Conservation (phyloP, 2,329 filamentous ascomycete genomes). For the Paraphaeosphaeria minitans region DNA sequence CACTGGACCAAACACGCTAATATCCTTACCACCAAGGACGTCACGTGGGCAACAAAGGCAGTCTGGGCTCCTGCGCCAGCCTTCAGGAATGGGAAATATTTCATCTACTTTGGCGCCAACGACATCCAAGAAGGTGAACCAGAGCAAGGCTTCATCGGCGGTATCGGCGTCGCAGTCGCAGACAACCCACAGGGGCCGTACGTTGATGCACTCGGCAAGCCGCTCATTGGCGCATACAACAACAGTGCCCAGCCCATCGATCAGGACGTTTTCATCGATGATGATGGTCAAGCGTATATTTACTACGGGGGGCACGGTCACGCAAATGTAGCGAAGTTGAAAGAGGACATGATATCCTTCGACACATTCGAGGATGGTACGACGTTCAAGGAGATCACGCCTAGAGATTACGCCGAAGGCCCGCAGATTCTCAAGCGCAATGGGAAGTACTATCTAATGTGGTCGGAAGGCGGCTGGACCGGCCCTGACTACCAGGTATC, state of each 20-base stretch:
- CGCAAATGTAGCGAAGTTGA: constrained; percentile 13
- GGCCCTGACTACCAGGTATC: constrained; percentile 11
- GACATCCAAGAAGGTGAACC: constrained; percentile 12
- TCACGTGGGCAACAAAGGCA: constrained; percentile 11
- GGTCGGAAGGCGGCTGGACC: constrained; percentile 12
- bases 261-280: constrained; percentile 14
- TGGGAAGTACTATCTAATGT: constrained; percentile 16
- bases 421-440: constrained; percentile 12
- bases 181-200: constrained; percentile 10
- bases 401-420: constrained; percentile 9
- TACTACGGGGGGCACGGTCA: constrained; percentile 12
- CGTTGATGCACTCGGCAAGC: constrained; percentile 12
- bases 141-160: constrained; percentile 8
- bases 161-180: constrained; percentile 11
- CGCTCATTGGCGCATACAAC: constrained; percentile 13
- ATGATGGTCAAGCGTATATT: constrained; percentile 14
- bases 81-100: constrained; percentile 13
- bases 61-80: constrained; percentile 14
- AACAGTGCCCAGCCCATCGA: constrained; percentile 12
- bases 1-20: constrained; percentile 13
- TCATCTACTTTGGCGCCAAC: constrained; percentile 13
- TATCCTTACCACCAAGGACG: constrained; percentile 10
- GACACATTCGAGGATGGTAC: constrained; percentile 8
- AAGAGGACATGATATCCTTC: constrained; percentile 9
- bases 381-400: constrained; percentile 14